Conservation (phyloP, 805 yeast species). For the Kuraishia molischiana region DNA sequence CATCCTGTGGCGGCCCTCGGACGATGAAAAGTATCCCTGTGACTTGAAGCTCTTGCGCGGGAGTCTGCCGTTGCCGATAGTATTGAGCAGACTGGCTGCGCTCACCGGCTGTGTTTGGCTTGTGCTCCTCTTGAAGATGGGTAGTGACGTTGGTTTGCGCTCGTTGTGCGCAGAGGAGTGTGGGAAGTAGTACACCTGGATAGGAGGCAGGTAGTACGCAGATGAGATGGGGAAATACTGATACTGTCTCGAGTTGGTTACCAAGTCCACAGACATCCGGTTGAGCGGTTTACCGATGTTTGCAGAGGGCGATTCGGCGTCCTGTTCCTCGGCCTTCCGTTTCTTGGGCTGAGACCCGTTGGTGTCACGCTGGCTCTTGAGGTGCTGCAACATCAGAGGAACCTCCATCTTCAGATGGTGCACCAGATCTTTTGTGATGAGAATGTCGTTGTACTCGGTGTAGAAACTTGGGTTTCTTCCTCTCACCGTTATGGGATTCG, state of each 20-base stretch:
- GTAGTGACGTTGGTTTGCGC: background rate
- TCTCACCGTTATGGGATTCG: constrained; percentile 43
- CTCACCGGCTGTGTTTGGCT: background rate
- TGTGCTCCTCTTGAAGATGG: background rate
- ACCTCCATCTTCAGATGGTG: constrained; percentile 1
- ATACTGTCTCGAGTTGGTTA: constrained; percentile 12
- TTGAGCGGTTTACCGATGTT: background rate
- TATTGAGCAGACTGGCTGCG: background rate
- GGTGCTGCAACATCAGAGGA: background rate
- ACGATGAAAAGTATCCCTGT: background rate
- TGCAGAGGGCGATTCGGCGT: background rate
- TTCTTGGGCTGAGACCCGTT: background rate
- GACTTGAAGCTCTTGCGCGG: background rate
- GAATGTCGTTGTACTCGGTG: constrained; percentile 38
- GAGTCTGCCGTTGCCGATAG: background rate
- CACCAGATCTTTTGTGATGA: constrained; percentile 18
- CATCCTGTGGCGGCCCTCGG: background rate
- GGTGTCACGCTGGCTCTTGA: background rate
- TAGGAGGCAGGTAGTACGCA: constrained; percentile 39
- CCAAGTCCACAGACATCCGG: background rate
- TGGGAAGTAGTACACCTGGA: constrained; percentile 38
- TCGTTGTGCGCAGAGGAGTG: constrained; percentile 31
- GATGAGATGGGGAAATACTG: constrained; percentile 35
- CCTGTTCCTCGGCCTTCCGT: background rate
- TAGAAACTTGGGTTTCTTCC: constrained; percentile 58